A percentile compares a stretch with the other conserved stretches of the same genome.
phyloP scores from a whole-genome alignment of 352 stramenopile species.

The Phytophthora hibernalis region DNA sequence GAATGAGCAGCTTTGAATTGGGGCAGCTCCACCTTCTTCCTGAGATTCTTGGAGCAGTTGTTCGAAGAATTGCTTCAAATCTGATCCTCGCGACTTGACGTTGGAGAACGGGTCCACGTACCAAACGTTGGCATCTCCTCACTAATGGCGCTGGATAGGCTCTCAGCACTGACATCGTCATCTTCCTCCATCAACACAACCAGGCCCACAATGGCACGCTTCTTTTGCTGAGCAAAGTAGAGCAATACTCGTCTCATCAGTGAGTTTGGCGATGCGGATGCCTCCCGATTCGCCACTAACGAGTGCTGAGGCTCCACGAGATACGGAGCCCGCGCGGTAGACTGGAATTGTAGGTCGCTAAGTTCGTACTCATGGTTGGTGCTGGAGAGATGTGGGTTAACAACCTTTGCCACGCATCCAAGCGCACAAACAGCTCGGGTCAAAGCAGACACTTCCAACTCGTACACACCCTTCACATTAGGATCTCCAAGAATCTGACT shows the following conservation, averaged over 20 bases:
- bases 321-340: conserved; percentile 69
- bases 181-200: conserved; percentile 55
- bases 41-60: conserved; percentile 54
- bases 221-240: conserved; percentile 78
- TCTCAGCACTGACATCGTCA: conserved; percentile 21
- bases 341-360: conserved; percentile 77
- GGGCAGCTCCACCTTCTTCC: conserved; percentile 33
- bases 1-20: conserved; percentile 63
- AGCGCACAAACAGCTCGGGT: conserved; percentile 92
- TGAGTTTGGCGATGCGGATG: conserved; percentile 17
- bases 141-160: conserved; percentile 15
- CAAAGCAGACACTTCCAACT: conserved; percentile 92
- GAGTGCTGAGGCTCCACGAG: conserved; percentile 49
- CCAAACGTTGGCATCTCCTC: conserved; percentile 65
- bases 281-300: conserved; percentile 4
- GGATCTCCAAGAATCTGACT: conserved; percentile 83
- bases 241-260: conserved; percentile 67
- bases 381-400: conserved; percentile 54
- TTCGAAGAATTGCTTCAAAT: conserved; percentile 64
- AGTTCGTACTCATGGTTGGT: conserved; percentile 67
- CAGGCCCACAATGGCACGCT: conserved; percentile 62
- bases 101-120: conserved; percentile 75
- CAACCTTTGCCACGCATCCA: conserved; percentile 85
- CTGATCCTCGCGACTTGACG: conserved; percentile 52
- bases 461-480: conserved; percentile 92